Evolutionary conservation across 2,329 filamentous ascomycete species (phyloP), one percentile per base, ranked within the genome.

Genomic region (Xylariaceae sp.): DNA sequence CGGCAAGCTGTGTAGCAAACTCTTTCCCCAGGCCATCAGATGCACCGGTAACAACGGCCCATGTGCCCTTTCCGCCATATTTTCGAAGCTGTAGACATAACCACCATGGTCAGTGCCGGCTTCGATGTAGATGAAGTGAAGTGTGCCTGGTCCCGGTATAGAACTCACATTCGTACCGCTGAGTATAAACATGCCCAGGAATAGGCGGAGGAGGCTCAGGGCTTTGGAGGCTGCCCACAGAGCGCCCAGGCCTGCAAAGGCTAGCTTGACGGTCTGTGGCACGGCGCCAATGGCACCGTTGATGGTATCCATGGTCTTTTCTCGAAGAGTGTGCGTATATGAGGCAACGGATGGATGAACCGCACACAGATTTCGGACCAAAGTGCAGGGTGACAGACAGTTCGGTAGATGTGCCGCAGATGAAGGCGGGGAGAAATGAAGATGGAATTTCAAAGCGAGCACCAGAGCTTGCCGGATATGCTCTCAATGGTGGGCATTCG

Each of bases 1-100:
- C 81, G 21, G 95, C 93, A 55, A 99, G 87, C 74, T 98, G 92
- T 28, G 89, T 82, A 33, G 94, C 92, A 73, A 92, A 99, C 78
- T 99, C 95, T 78, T 96, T 98, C 73, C 95, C 95, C 62, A 99
- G 87, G 63, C 95, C 96, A 75, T 99, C 95, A 9, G 93, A 97
- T 48, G 94, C 95, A 62, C 95, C 95, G 23, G 95, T 99, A 36
- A 99, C 84, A 53, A 99, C 86, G 28, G 91, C 95, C 93, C 94
- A 99, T 56, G 89, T 93, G 61, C 94, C 94, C 69, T 92, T 91
- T 67, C 89, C 89, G 66, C 93, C 95, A 78, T 96, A 98, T 66
- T 89, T 92, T 67, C 88, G 88, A 56, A 99, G 87, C 94, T 96
- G 50, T 41, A 58, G 17, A 8, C 19, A 29, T 19, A 23, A n/a